phyloP scores from a whole-genome alignment of 1,139 yeast genomes.

The Candida neerlandica region DNA sequence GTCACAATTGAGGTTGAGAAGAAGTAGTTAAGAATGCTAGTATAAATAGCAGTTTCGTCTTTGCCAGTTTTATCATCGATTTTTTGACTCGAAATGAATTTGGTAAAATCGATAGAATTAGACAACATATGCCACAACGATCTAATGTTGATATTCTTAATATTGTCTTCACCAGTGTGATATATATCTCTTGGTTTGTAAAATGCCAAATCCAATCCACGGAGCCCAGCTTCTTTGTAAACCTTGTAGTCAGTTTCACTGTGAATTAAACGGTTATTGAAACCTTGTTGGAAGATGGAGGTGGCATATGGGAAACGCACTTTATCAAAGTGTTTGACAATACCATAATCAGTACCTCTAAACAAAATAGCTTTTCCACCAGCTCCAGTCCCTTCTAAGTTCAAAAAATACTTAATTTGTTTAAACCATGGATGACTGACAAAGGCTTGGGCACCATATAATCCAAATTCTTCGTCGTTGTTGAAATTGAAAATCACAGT shows the following conservation, averaged over 20 bases:
- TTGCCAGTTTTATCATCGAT: conserved; percentile 37
- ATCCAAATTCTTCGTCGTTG: conserved; percentile 88
- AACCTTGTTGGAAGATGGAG: conserved; percentile 81
- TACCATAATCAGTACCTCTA: conserved; percentile 78
- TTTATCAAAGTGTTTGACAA: conserved; percentile 41
- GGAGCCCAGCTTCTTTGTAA: conserved; percentile 64
- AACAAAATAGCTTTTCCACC: conserved; percentile 87
- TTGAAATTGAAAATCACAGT: conserved; percentile 83
- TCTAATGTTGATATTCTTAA: conserved; percentile 60
- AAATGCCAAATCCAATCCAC: conserved; percentile 76
- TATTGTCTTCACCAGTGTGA: conserved; percentile 77
- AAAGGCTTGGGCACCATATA: conserved; percentile 80
- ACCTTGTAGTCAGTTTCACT: conserved; percentile 88
- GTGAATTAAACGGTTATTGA: conserved; percentile 66
- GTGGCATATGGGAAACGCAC: conserved; percentile 78
- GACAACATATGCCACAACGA: conserved; percentile 85
- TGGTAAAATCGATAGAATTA: conserved; percentile 60
- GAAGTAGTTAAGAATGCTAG: conserved; percentile 64
- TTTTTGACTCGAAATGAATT: conserved; percentile 40
- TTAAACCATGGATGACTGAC: conserved; percentile 74
- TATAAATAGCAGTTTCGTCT: conserved; percentile 55
- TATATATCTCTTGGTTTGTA: conserved; percentile 74
- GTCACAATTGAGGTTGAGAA: conserved; percentile 53
- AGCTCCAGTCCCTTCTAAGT: conserved; percentile 94
- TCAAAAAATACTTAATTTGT: conserved; percentile 66